Base-by-base conservation (phyloP, 768 basidiomycete genomes). In the Leccinum ochraceum region DNA sequence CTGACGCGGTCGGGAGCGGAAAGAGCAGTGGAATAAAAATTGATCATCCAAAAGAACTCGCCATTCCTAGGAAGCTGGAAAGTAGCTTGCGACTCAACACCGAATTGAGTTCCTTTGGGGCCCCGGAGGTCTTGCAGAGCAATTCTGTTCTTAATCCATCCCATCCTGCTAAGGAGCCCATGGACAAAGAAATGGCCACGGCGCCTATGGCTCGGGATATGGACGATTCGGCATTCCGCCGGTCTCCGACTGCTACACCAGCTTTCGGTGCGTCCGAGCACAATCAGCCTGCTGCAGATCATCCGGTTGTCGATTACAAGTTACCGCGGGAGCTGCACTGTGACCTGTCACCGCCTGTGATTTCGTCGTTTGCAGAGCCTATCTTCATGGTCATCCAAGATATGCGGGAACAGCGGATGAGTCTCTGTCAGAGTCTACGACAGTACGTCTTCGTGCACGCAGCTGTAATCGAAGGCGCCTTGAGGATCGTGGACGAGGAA, bases 341-440 rank as follows among this genome's bases (percentile, higher is more conserved):
- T 46, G 75, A 76, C 28, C 66, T 71, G 46, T 83, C 83, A 13
- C 91, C 93, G 4, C 80, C 81, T 17, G 76, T 79, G 50, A 74
- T 92, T 61, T 86, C 85, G 49, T 78, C 80, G 37, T 86, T 88
- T 63, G 80, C 82, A 34, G 89, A 93, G 52, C 96, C 96, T 3
- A 83, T 97, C 44, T 86, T 82, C 71, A 82, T 86, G 57, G 83
- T 97, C 1, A 80, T 98, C 54, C 93, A 95, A 75, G 92, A 95
- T 70, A 94, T 98, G 88, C 83, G 96, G 50, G 88, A 95, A 73
- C 95, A 98, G 76, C 81, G 96, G 57, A 98, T 98, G 96, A 94
- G 92, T 68, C 76, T 97, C 62, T 96, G 95, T 71, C 95, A 96
- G 79, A 96, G 91, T 73, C 76, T 95, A 69, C 79, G 95, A 60